These are phyloP conservation scores for Mucuna pruriens DNA, from an alignment of 306 rosid genomes.

Conservation along the genomic window DNA sequence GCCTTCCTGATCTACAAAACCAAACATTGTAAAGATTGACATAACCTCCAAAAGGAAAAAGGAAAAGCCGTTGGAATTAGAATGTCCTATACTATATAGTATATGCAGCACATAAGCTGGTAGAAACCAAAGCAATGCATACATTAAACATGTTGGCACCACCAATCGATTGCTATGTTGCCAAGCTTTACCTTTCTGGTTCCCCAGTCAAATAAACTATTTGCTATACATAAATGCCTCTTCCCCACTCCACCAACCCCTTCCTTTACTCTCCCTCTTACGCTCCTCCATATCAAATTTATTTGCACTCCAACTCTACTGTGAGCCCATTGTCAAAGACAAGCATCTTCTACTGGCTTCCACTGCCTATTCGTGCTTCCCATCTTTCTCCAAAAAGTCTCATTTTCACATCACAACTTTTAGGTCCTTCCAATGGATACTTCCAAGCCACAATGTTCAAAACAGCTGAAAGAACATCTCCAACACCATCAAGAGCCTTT, in stretches of 20 bases:
- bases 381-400: slow-evolving; percentile 13
- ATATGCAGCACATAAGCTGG: slow-evolving; percentile 16
- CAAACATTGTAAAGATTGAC: neutral
- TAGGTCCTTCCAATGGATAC: slow-evolving; percentile 40
- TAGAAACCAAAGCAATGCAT: slow-evolving; percentile 19
- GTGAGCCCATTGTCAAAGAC: neutral
- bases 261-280: slow-evolving; percentile 25
- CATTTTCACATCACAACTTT: slow-evolving; percentile 10
- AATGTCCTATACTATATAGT: slow-evolving; percentile 16
- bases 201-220: slow-evolving; percentile 36
- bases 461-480: slow-evolving; percentile 49
- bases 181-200: slow-evolving; percentile 46
- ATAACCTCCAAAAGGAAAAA: slow-evolving; percentile 16
- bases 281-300: slow-evolving; percentile 33
- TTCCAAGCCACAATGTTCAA: slow-evolving; percentile 36
- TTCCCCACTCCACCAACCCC: slow-evolving; percentile 46
- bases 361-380: neutral
- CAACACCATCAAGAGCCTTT: slow-evolving; percentile 55
- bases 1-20: slow-evolving; percentile 18
- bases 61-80: neutral
- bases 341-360: slow-evolving; percentile 14
- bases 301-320: neutral
- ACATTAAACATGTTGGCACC: slow-evolving; percentile 40
- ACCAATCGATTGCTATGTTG: slow-evolving; percentile 34
- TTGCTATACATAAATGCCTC: slow-evolving; percentile 24